These are phyloP conservation scores for Suhomyces canberraensis DNA, from an alignment of 805 yeast species.

Conservation along the genomic window DNA sequence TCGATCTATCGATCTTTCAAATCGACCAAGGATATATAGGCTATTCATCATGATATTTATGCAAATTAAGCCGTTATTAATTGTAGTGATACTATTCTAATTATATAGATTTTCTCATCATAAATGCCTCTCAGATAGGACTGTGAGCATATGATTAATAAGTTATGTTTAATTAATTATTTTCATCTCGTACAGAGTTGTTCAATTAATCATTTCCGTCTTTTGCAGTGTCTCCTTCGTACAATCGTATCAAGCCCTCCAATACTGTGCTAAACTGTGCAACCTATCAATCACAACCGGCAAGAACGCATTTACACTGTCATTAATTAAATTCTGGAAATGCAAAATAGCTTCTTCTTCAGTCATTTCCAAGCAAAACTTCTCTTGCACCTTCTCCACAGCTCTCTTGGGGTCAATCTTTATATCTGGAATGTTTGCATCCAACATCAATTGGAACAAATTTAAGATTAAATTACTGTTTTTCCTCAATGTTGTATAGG, in stretches of 20 bases:
- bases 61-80: too few relatives aligned
- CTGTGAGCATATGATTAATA: too few relatives aligned
- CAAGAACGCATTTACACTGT: constrained; percentile 86
- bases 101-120: too few relatives aligned
- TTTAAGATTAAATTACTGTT: constrained; percentile 87
- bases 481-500: constrained; percentile 85
- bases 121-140: too few relatives aligned
- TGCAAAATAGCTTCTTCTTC: constrained; percentile 96
- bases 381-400: constrained; percentile 87
- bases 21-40: too few relatives aligned
- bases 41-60: too few relatives aligned
- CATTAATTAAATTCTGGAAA: constrained; percentile 90
- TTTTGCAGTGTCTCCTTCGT: too few relatives aligned
- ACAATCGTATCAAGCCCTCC: constrained; percentile 93
- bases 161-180: too few relatives aligned
- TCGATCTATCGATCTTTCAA: too few relatives aligned
- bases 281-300: constrained; percentile 94
- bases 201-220: too few relatives aligned
- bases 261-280: constrained; percentile 94
- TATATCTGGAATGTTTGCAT: constrained; percentile 89
- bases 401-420: constrained; percentile 81
- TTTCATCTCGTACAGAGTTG: too few relatives aligned
- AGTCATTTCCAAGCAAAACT: constrained; percentile 86
- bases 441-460: constrained; percentile 88
- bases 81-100: too few relatives aligned